Conservation (phyloP, 352 stramenopile genomes). For the Phytophthora kernoviae region DNA sequence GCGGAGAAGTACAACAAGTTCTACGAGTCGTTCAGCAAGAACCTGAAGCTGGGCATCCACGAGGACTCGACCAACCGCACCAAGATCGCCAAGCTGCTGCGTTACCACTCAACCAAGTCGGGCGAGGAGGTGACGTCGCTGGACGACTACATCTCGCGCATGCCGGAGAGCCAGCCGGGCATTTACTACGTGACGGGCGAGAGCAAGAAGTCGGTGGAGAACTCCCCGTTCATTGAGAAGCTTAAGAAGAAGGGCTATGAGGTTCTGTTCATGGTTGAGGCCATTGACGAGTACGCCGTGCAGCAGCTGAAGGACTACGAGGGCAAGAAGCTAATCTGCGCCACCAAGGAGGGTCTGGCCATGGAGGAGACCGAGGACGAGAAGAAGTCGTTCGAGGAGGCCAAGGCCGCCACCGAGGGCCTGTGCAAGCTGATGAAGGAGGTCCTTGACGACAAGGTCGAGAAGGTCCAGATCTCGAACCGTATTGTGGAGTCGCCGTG, state of each 20-base stretch:
- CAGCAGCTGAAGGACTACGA: slow-evolving; percentile 99
- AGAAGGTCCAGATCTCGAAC: slow-evolving; percentile 99
- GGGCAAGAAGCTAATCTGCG: slow-evolving; percentile 99
- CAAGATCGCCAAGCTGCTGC: slow-evolving; percentile 99
- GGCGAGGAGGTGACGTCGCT: slow-evolving; percentile 97
- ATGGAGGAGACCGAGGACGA: slow-evolving; percentile 97
- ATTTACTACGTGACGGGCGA: slow-evolving; percentile 99
- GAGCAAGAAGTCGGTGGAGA: slow-evolving; percentile 99
- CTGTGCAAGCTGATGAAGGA: slow-evolving; percentile 99
- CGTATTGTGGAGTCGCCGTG: slow-evolving; percentile 99
- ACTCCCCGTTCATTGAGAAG: slow-evolving; percentile 99
- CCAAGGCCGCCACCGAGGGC: slow-evolving; percentile 96
- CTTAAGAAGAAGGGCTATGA: slow-evolving; percentile 99
- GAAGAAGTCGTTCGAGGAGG: slow-evolving; percentile 99
- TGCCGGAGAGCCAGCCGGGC: slow-evolving; percentile 97
- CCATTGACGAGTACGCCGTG: slow-evolving; percentile 99
- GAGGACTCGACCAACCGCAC: slow-evolving; percentile 99
- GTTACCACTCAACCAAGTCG: slow-evolving; percentile 99
- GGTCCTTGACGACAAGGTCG: slow-evolving; percentile 99
- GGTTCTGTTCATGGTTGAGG: slow-evolving; percentile 99
- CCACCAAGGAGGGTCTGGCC: slow-evolving; percentile 98
- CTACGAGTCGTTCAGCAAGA: slow-evolving; percentile 99
- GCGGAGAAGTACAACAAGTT: slow-evolving; percentile 99
- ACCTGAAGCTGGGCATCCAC: slow-evolving; percentile 99
- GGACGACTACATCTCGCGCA: slow-evolving; percentile 98